Evolutionary conservation across 225 moss, liverwort and hornwort genomes (phyloP), one percentile per base, ranked within the genome.

Genomic region (Polytrichum commune): DNA sequence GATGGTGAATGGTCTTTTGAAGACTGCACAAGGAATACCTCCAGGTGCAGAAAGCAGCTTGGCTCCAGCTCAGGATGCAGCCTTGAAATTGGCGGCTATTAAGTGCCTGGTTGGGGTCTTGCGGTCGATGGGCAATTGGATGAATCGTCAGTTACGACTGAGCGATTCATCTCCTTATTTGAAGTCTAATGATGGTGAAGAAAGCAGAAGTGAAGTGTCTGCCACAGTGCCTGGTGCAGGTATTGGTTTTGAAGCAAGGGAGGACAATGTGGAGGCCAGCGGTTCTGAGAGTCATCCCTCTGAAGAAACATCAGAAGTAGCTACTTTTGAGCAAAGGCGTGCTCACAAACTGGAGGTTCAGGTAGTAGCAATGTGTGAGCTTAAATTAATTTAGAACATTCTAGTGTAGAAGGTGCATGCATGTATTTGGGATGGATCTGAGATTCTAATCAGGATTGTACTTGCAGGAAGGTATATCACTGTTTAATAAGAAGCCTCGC

Each of bases 101-200:
- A 90, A 90, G 80, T 90, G 89, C 74, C 76, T 90, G 33, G 89
- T 90, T 27, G 89, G 89, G 54, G 89, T 90, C 55, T 71, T 90
- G 65, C 77, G 86, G 69, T 90, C 89, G 22, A 90, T 90, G 89
- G 86, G 89, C 55, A 78, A 90, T 62, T 90, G 89, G 89, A 68
- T 90, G 78, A 90, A 86, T 72, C 84, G 86, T 62, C 89, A 90
- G 66, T 75, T 90, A 33, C 81, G 84, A 62, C 79, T 90, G 56
- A 69, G 79, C 6, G 89, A 90, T 72, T 46, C 46, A 16, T 46
- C 46, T 46, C 46, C 13, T 46, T 46, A 46, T 46, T 46, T 46
- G 46, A 46, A 46, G 46, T 72, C 83, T 27, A 73, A 79, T 38
- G 89, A 90, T 60, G 71, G 77, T 19, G 89, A 86, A 27, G 89